phyloP scores from a whole-genome alignment of 1,284 basidiomycete genomes.

The Phylloporus sp. region DNA sequence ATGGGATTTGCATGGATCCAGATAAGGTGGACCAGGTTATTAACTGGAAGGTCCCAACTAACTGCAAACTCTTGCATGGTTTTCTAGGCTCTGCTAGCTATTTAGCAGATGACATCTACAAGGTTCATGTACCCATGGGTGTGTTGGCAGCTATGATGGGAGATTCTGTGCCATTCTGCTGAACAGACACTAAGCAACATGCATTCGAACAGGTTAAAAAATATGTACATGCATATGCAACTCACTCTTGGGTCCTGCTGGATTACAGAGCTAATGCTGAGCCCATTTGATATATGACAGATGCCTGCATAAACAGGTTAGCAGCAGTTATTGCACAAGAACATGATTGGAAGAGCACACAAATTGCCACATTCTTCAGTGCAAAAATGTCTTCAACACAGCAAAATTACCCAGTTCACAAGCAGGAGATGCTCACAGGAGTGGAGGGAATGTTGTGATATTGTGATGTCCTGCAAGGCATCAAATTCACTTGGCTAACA shows the following conservation, averaged over 20 bases:
- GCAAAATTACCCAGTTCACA: slow-evolving; percentile 32
- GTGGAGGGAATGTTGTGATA: slow-evolving; percentile 21
- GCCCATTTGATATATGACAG: not conserved
- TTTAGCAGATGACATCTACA: not conserved
- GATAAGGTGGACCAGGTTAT: not conserved
- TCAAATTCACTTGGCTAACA: slow-evolving; percentile 37
- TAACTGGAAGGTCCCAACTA: not conserved
- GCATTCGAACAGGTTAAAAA: not conserved
- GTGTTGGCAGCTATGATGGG: not conserved
- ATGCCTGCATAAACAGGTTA: not conserved
- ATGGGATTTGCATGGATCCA: not conserved
- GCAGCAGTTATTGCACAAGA: not conserved
- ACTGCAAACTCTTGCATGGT: not conserved
- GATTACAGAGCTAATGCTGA: not conserved
- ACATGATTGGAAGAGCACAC: not conserved
- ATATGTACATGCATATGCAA: not conserved
- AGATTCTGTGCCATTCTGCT: not conserved
- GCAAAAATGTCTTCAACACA: slow-evolving; percentile 33
- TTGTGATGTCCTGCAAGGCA: slow-evolving; percentile 28
- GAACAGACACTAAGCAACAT: not conserved
- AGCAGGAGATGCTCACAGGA: slow-evolving; percentile 8
- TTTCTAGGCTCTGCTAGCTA: not conserved
- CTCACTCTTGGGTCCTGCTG: not conserved
- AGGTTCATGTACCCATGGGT: not conserved
- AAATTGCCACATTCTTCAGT: slow-evolving; percentile 44